phyloP scores from a whole-genome alignment of 371 early-diverging fungal species.

The Rhizomucor pusillus region DNA sequence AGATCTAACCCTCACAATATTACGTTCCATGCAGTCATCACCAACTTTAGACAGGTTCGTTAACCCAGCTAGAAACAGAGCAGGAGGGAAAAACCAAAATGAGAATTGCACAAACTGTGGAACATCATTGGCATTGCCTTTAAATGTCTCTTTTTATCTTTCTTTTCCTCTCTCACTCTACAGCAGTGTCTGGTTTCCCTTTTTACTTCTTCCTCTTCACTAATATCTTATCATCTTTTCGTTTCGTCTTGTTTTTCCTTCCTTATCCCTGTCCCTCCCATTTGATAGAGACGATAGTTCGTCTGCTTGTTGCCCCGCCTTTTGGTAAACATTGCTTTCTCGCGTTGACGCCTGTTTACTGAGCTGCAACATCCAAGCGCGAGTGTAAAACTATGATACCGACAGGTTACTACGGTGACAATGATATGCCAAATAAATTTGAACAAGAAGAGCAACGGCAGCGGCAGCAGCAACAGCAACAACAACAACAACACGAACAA shows the following conservation, averaged over 20 bases:
- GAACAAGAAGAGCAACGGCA: background rate
- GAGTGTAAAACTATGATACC: background rate
- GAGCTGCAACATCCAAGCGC: slow-evolving; percentile 3
- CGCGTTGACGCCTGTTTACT: slow-evolving; percentile 7
- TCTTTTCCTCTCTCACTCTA: slow-evolving; percentile 1
- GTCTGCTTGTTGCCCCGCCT: background rate
- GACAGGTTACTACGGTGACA: background rate
- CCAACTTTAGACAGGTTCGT: too few relatives aligned
- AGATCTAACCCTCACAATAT: too few relatives aligned
- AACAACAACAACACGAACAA: background rate
- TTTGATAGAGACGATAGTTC: background rate
- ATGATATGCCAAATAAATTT: background rate
- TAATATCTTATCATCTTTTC: slow-evolving; percentile 3
- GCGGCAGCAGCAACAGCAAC: background rate
- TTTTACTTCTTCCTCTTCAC: slow-evolving; percentile 5
- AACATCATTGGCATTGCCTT: background rate
- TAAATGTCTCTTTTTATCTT: slow-evolving; percentile 1
- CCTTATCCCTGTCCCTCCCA: slow-evolving; percentile 1
- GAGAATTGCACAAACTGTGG: background rate
- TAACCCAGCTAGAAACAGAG: too few relatives aligned
- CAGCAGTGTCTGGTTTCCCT: background rate
- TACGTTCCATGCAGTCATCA: too few relatives aligned
- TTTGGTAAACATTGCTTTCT: background rate
- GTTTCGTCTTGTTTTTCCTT: slow-evolving; percentile 1
- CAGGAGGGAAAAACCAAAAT: too few relatives aligned